Evolutionary conservation across 2,329 filamentous ascomycete species (phyloP).

Genomic region (Clonostachys sp.): DNA sequence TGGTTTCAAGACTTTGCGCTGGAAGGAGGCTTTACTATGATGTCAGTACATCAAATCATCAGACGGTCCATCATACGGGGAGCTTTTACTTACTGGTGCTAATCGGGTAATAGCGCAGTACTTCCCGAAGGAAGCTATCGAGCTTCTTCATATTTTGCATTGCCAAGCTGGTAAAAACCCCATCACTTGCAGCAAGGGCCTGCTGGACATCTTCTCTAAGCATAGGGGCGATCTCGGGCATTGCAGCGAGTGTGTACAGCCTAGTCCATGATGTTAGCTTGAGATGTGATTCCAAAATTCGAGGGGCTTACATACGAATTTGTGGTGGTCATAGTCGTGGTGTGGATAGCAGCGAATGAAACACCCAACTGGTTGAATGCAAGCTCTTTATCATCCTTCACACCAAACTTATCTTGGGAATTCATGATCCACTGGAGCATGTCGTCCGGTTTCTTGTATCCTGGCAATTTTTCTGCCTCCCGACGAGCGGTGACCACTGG

Average conservation of each 20-base stretch:
- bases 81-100: conserved; percentile 19
- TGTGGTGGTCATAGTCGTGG: conserved; percentile 37
- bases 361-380: conserved; percentile 35
- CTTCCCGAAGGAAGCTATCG: conserved; percentile 33
- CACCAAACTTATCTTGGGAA: conserved; percentile 22
- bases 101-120: conserved; percentile 21
- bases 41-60: neutral
- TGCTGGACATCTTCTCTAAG: conserved; percentile 44
- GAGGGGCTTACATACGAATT: conserved; percentile 25
- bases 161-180: conserved; percentile 24
- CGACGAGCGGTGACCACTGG: conserved; percentile 25
- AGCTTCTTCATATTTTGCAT: conserved; percentile 31
- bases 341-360: conserved; percentile 46
- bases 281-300: neutral
- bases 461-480: conserved; percentile 7
- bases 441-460: conserved; percentile 31
- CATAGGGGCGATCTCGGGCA: conserved; percentile 43
- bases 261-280: conserved; percentile 9
- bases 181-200: conserved; percentile 25
- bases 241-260: conserved; percentile 45
- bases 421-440: conserved; percentile 43
- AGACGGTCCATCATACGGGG: neutral
- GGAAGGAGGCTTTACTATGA: conserved; percentile 30
- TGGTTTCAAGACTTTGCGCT: conserved; percentile 42
- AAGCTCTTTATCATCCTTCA: conserved; percentile 23